A percentile compares a stretch with the other conserved stretches of the same genome.
Conservation (phyloP, 306 rosid genomes). For the Ziziphus jujuba region DNA sequence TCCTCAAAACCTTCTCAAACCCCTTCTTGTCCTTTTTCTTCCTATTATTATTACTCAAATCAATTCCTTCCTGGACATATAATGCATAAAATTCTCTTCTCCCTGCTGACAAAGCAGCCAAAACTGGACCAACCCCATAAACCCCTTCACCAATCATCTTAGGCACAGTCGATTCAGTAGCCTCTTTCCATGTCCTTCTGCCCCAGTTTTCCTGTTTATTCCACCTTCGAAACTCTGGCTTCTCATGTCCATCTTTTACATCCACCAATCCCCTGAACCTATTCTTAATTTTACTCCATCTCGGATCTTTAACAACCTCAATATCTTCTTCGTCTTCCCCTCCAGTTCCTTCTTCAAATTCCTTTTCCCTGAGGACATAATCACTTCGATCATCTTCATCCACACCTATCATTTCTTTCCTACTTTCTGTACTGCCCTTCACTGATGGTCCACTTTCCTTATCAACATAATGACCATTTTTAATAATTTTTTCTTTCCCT, state of each 20-base stretch:
- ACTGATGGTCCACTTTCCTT: conserved; percentile 28
- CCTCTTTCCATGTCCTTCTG: conserved; percentile 85
- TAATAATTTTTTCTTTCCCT: conserved; percentile 38
- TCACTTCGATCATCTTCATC: conserved; percentile 36
- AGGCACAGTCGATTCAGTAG: conserved; percentile 72
- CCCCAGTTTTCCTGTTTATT: conserved; percentile 80
- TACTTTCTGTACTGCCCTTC: conserved; percentile 26
- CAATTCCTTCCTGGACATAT: conserved; percentile 87
- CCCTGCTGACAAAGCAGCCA: conserved; percentile 90
- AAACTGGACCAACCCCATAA: conserved; percentile 93
- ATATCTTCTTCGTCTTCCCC: conserved; percentile 52
- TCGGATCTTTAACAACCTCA: conserved; percentile 63
- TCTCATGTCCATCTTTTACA: conserved; percentile 45
- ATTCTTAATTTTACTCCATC: conserved; percentile 77
- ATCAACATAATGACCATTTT: conserved; percentile 30
- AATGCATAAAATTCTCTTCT: conserved; percentile 88
- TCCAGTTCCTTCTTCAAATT: conserved; percentile 30
- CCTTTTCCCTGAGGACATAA: conserved; percentile 22
- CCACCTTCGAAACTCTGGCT: conserved; percentile 72
- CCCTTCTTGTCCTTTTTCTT: conserved; percentile 98
- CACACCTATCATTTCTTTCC: conserved; percentile 25
- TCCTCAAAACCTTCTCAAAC: conserved; percentile 69
- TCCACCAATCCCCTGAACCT: conserved; percentile 53
- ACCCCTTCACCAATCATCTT: conserved; percentile 85
- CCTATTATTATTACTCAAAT: conserved; percentile 71